Conservation (phyloP, 306 rosid species). For the Dalbergia cultrata region DNA sequence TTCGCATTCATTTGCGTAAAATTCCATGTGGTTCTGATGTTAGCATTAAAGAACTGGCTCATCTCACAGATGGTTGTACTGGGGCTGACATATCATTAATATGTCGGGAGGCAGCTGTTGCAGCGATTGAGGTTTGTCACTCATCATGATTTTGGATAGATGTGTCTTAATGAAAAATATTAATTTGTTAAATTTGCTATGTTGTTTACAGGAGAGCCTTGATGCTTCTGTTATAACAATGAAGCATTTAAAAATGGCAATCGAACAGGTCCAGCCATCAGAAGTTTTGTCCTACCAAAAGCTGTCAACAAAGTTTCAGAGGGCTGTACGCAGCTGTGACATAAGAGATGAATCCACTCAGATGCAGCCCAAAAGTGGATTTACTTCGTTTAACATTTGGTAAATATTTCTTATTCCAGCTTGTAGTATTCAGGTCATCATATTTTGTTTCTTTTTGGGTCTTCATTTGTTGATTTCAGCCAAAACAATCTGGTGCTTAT, state of each 20-base stretch:
- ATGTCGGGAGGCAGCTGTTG: slow-evolving; percentile 88
- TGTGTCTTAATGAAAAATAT: slow-evolving; percentile 29
- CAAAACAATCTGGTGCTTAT: background rate
- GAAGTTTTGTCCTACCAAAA: slow-evolving; percentile 69
- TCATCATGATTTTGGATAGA: slow-evolving; percentile 18
- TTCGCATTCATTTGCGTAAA: slow-evolving; percentile 75
- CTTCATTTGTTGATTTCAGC: slow-evolving; percentile 1
- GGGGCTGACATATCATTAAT: slow-evolving; percentile 88
- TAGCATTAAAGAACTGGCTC: slow-evolving; percentile 65
- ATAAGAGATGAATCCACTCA: slow-evolving; percentile 49
- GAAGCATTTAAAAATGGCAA: slow-evolving; percentile 76
- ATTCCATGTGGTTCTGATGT: slow-evolving; percentile 77
- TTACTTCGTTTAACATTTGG: slow-evolving; percentile 54
- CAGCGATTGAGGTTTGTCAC: slow-evolving; percentile 82
- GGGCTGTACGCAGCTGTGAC: slow-evolving; percentile 64
- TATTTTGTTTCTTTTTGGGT: slow-evolving; percentile 32
- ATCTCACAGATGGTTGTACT: slow-evolving; percentile 73
- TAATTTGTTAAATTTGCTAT: slow-evolving; percentile 27
- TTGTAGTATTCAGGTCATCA: slow-evolving; percentile 15
- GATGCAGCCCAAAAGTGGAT: slow-evolving; percentile 41
- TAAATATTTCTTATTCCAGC: slow-evolving; percentile 47
- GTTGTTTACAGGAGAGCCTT: slow-evolving; percentile 69
- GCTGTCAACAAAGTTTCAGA: slow-evolving; percentile 74
- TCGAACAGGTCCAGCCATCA: slow-evolving; percentile 71
- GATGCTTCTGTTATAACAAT: slow-evolving; percentile 71